Base-by-base conservation (phyloP, 805 yeast species). In the Hanseniaspora taiwanica region DNA sequence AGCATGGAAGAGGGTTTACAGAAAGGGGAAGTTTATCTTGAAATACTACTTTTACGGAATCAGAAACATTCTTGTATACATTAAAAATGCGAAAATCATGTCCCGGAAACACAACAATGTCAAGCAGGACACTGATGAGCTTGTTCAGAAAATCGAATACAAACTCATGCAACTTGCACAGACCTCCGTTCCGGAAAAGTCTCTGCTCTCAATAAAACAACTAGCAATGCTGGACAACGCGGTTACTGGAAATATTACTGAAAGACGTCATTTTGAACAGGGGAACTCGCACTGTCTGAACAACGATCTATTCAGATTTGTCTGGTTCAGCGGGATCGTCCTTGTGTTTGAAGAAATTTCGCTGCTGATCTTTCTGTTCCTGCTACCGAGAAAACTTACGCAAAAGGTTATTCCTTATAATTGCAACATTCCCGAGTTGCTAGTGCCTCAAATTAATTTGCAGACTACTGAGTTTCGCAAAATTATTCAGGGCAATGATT, bases 331-430 rank as follows among this genome's bases (percentile, higher is more conserved):
- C 1, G 34, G 74, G 2, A 46, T 73, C 6, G 59, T 69, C 36
- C 36, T 69, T 21, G 46, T 73, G 2, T 74, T 73, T 52, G 71
- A 70, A 50, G 83, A 76, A 47, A 49, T 59, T 38, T 71, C 79
- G 0, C 78, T 79, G 1, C 17, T 72, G 1, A 45, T 76, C 4
- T 73, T 78, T 49, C 71, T 66, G 40, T 52, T 62, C 3, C 51
- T 74, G 38, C 13, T 29, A 8, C 33, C 33, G 4, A n/a, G 10
- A 16, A n/a, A 18, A 6, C 14, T n/a, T n/a, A 29, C 13, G 17
- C 82, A 82, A 0, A 71, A 69, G 45, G 50, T 76, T 4, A 67
- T 76, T 1, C 78, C 81, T 8, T 68, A 67, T 59, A 74, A 79
- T 9, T 76, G 81, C 53, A 60, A 71, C 8, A 59, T 74, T 24